A percentile compares a stretch with the other conserved stretches of the same genome.
Conservation (phyloP, 2,329 filamentous ascomycete genomes). For the Calcarisporium arbuscula region DNA sequence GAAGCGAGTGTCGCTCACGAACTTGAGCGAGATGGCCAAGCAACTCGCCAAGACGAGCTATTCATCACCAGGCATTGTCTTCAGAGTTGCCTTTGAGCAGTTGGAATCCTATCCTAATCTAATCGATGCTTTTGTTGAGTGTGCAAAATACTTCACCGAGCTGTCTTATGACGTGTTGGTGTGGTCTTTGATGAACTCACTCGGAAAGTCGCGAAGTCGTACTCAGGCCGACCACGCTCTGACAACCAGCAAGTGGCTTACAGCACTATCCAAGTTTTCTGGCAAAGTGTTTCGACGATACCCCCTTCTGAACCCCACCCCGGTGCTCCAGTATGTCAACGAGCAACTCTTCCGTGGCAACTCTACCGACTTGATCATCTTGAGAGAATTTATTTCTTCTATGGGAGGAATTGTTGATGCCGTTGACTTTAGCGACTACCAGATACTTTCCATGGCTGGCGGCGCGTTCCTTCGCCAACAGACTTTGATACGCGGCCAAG, state of each 20-base stretch:
- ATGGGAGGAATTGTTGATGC: constrained; percentile 93
- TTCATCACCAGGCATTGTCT: constrained; percentile 84
- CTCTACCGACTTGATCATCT: constrained; percentile 82
- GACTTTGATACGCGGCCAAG: constrained; percentile 72
- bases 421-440: constrained; percentile 79
- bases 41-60: constrained; percentile 88
- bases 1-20: constrained; percentile 84
- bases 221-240: constrained; percentile 57
- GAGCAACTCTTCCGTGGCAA: constrained; percentile 77
- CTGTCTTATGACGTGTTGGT: constrained; percentile 89
- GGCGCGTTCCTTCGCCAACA: constrained; percentile 73
- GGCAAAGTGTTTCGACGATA: constrained; percentile 87
- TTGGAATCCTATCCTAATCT: constrained; percentile 93
- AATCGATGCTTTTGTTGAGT: constrained; percentile 91
- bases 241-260: constrained; percentile 85
- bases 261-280: constrained; percentile 83
- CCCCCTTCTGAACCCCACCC: constrained; percentile 72
- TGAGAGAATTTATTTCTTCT: constrained; percentile 81
- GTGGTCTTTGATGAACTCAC: constrained; percentile 79
- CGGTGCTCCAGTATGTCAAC: constrained; percentile 84
- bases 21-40: constrained; percentile 78
- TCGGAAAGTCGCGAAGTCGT: constrained; percentile 56
- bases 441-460: constrained; percentile 82
- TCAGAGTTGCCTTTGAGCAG: constrained; percentile 80
- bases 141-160: constrained; percentile 86